Percentiles rank a stretch among this genome's conserved stretches.
Evolutionary conservation across 2,329 filamentous ascomycete genomes (phyloP).

Genomic region (Colletotrichum ledebouriae): DNA sequence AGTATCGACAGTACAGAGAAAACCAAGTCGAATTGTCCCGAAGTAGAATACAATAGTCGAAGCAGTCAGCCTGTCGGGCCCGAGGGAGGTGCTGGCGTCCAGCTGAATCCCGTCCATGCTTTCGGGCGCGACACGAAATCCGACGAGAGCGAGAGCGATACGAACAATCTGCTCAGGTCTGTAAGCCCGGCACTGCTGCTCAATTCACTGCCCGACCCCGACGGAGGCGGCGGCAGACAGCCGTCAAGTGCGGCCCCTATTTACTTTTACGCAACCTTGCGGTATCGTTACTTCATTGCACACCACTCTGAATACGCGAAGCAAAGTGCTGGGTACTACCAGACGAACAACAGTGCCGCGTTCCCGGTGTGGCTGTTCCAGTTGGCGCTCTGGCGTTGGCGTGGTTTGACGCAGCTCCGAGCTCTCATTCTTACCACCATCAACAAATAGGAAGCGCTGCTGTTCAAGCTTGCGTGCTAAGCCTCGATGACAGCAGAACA

Average conservation of each 20-base stretch:
- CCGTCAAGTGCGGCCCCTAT: slow-evolving; percentile 22
- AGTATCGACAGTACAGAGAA: neutral
- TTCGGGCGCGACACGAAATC: slow-evolving; percentile 26
- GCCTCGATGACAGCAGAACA: slow-evolving; percentile 25
- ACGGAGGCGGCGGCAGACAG: slow-evolving; percentile 18
- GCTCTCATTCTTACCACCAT: slow-evolving; percentile 28
- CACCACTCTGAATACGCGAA: accelerated
- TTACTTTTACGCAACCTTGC: slow-evolving; percentile 11
- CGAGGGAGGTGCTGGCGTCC: neutral
- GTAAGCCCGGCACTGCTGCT: neutral
- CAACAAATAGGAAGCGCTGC: slow-evolving; percentile 30
- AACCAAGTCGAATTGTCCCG: slow-evolving; percentile 1
- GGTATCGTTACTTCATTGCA: neutral
- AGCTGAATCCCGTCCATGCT: slow-evolving; percentile 10
- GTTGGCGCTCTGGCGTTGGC: slow-evolving; percentile 18
- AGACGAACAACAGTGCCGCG: neutral
- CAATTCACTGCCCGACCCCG: slow-evolving; percentile 24
- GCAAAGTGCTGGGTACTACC: neutral
- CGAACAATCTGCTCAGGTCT: neutral
- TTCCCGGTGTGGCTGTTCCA: slow-evolving; percentile 36
- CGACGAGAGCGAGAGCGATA: slow-evolving; percentile 26
- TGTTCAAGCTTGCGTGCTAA: slow-evolving; percentile 29
- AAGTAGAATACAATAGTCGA: neutral
- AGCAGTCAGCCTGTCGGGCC: neutral
- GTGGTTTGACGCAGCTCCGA: slow-evolving; percentile 19